Percentiles rank a stretch among this genome's conserved stretches.
Evolutionary conservation across 176 grass and related monocot genomes (phyloP).

Genomic region (Phoenix dactylifera): DNA sequence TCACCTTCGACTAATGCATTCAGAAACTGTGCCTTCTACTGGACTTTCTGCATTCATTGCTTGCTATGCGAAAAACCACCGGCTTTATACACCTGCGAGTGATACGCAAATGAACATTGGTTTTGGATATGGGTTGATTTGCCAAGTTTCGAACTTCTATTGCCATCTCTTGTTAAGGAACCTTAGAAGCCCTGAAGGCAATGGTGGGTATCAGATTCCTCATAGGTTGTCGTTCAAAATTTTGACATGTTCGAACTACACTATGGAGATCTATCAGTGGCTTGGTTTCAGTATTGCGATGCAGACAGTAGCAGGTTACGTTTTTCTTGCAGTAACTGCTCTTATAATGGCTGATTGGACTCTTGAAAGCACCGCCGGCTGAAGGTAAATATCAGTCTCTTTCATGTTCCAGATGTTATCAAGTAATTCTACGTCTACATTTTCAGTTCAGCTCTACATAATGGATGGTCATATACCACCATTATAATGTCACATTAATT

Average conservation of each 20-base stretch:
- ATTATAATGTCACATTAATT: no score
- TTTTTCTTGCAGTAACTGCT: constrained; percentile 60
- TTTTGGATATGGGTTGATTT: constrained; percentile 62
- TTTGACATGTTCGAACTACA: constrained; percentile 83
- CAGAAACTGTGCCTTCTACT: constrained; percentile 87
- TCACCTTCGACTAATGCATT: constrained; percentile 86
- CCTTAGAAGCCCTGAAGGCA: constrained; percentile 70
- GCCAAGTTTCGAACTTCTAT: constrained; percentile 74
- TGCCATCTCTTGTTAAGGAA: constrained; percentile 82
- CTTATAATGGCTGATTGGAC: constrained; percentile 94
- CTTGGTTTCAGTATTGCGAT: constrained; percentile 84
- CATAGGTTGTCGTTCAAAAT: constrained; percentile 87
- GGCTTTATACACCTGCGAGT: constrained; percentile 55
- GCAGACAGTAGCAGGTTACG: constrained; percentile 70
- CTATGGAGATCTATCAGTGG: constrained; percentile 95
- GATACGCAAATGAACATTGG: constrained; percentile 86
- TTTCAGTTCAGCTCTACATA: no score
- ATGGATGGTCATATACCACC: no score
- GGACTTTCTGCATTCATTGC: constrained; percentile 85
- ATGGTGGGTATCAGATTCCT: constrained; percentile 83
- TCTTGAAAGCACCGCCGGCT: constrained; percentile 59
- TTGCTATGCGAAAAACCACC: constrained; percentile 78
- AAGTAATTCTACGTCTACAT: no score
- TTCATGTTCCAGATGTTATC: neutral
- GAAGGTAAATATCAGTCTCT: constrained; percentile 43